These are phyloP conservation scores for Fusarium solani-melongenae DNA, from an alignment of 2,329 filamentous ascomycete genomes.

Conservation along the genomic window DNA sequence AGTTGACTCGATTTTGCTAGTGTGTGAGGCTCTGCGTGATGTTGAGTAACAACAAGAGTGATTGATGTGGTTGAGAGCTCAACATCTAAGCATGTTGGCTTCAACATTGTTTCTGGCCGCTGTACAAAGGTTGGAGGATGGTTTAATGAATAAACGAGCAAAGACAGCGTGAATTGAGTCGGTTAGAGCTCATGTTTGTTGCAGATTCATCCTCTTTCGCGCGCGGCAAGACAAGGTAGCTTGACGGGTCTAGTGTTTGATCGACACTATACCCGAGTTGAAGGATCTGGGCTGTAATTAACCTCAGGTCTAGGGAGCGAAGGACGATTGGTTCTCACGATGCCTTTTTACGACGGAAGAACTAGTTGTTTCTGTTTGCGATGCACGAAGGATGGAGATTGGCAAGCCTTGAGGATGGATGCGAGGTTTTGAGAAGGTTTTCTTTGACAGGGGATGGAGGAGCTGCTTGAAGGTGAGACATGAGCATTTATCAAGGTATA, in stretches of 20 bases:
- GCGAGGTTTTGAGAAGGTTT: constrained; percentile 34
- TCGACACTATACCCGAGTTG: constrained; percentile 2
- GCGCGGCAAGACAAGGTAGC: background rate
- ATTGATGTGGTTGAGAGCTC: background rate
- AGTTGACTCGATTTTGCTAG: background rate
- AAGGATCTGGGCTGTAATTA: background rate
- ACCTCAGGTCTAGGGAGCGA: background rate
- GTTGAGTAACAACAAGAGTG: background rate
- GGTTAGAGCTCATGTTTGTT: background rate
- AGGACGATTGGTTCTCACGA: background rate
- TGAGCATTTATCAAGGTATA: background rate
- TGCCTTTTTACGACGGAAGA: background rate
- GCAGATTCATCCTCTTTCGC: background rate
- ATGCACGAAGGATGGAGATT: background rate
- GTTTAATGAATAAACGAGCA: background rate
- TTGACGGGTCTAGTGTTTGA: background rate
- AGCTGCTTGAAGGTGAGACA: background rate
- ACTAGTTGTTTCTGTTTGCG: background rate
- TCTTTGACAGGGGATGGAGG: background rate
- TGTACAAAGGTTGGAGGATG: background rate
- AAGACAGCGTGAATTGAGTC: background rate
- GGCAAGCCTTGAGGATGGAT: background rate
- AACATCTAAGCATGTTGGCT: background rate
- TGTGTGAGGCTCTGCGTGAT: background rate
- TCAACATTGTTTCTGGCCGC: background rate